These are phyloP conservation scores for Bacidia rubella DNA, from an alignment of 495 filamentous ascomycete genomes.

Conservation along the genomic window DNA sequence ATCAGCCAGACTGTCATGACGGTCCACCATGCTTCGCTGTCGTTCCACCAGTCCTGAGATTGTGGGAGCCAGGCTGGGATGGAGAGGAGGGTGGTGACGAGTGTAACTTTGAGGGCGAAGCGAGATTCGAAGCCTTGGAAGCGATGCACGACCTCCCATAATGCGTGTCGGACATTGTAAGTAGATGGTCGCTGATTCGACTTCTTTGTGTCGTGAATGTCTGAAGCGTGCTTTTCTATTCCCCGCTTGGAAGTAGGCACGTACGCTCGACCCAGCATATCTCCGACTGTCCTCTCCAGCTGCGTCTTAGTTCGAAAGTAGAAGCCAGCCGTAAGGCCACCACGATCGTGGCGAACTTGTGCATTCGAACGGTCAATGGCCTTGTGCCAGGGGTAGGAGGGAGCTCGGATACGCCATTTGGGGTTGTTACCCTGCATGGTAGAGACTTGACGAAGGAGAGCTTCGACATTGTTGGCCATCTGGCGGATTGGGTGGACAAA, in stretches of 20 bases:
- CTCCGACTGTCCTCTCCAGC: conserved; percentile 28
- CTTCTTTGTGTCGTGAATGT: background rate
- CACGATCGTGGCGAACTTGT: conserved; percentile 44
- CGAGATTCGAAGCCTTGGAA: conserved; percentile 44
- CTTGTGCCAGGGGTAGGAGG: conserved; percentile 39
- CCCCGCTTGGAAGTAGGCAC: conserved; percentile 21
- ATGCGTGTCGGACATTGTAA: conserved; percentile 22
- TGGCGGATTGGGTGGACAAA: conserved; percentile 43
- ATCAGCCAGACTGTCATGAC: conserved; percentile 46
- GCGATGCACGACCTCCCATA: conserved; percentile 37
- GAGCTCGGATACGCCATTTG: conserved; percentile 29
- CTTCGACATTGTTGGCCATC: conserved; percentile 33
- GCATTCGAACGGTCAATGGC: conserved; percentile 38
- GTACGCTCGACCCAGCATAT: conserved; percentile 24
- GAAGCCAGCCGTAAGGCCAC: conserved; percentile 39
- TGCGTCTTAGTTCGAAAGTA: conserved; percentile 39
- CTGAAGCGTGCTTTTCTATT: conserved; percentile 16
- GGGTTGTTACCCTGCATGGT: conserved; percentile 28
- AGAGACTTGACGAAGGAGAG: conserved; percentile 30
- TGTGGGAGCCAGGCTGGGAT: conserved; percentile 37
- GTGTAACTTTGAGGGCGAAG: conserved; percentile 42
- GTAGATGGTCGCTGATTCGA: conserved; percentile 8
- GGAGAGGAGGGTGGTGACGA: conserved; percentile 36
- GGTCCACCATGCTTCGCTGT: conserved; percentile 41
- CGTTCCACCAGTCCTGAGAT: conserved; percentile 37